A percentile compares a stretch with the other conserved stretches of the same genome.
These are phyloP conservation scores for Isabelozyma pseudorhagii DNA, from an alignment of 805 yeast genomes.

Conservation along the genomic window DNA sequence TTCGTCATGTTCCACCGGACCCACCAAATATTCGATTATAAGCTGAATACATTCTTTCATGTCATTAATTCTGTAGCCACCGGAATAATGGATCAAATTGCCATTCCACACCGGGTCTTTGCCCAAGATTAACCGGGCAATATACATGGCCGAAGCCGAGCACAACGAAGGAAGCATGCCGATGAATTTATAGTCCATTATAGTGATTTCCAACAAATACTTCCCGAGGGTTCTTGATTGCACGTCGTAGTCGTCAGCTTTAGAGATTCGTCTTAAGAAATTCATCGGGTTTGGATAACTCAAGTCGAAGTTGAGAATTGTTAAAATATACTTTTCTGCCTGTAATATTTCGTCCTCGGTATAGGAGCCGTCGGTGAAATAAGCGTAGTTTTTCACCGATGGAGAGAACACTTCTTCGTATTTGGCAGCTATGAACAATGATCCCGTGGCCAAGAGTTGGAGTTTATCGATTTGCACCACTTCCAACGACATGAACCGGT, in stretches of 20 bases:
- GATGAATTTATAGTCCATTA: slow-evolving; percentile 73
- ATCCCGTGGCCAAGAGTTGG: slow-evolving; percentile 82
- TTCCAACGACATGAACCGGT: slow-evolving; percentile 75
- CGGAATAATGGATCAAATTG: slow-evolving; percentile 85
- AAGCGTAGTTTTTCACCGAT: slow-evolving; percentile 78
- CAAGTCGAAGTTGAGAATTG: slow-evolving; percentile 68
- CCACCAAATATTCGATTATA: slow-evolving; percentile 71
- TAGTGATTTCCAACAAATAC: slow-evolving; percentile 73
- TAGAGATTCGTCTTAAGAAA: slow-evolving; percentile 81
- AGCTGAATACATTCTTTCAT: slow-evolving; percentile 69
- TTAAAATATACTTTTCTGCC: slow-evolving; percentile 78
- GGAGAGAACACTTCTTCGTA: slow-evolving; percentile 92
- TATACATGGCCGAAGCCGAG: slow-evolving; percentile 86
- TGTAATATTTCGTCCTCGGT: slow-evolving; percentile 75
- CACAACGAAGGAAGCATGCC: slow-evolving; percentile 72
- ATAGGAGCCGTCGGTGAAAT: slow-evolving; percentile 83
- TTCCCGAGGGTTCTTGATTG: slow-evolving; percentile 83
- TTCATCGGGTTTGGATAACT: slow-evolving; percentile 89
- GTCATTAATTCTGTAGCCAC: slow-evolving; percentile 77
- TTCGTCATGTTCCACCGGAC: slow-evolving; percentile 87
- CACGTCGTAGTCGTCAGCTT: slow-evolving; percentile 86
- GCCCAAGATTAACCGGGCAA: slow-evolving; percentile 71
- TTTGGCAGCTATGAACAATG: slow-evolving; percentile 86
- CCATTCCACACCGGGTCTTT: slow-evolving; percentile 74
- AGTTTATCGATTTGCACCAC: slow-evolving; percentile 73